These are phyloP conservation scores for Sarocladium kiliense DNA, from an alignment of 2,329 filamentous ascomycete genomes.

Conservation along the genomic window DNA sequence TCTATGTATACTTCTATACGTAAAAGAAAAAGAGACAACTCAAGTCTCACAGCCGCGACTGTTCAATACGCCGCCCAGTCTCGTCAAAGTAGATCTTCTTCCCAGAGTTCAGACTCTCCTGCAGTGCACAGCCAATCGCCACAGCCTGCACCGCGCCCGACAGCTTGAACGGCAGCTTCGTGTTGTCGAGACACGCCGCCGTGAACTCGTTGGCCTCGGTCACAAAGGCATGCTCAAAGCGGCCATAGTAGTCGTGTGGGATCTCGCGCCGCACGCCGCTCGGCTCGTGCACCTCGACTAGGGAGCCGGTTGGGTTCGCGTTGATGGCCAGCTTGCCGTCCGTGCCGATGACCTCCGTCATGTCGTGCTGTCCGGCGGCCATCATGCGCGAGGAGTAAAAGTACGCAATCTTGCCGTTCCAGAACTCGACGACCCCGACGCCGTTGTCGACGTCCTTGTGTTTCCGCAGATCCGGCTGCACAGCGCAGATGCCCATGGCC, in stretches of 20 bases:
- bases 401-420: conserved; percentile 57
- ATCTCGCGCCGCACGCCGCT: conserved; percentile 48
- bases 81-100: conserved; percentile 56
- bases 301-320: conserved; percentile 46
- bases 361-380: conserved; percentile 62
- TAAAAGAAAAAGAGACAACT: too few relatives aligned
- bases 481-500: conserved; percentile 25
- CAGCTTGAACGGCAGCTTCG: conserved; percentile 49
- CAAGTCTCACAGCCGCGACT: too few relatives aligned
- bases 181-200: conserved; percentile 50
- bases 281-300: conserved; percentile 50
- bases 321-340: conserved; percentile 59
- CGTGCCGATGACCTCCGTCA: conserved; percentile 63
- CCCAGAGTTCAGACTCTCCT: conserved; percentile 49
- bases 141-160: conserved; percentile 53
- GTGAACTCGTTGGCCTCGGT: conserved; percentile 60
- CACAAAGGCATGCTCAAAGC: conserved; percentile 60
- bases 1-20: too few relatives aligned
- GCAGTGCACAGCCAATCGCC: conserved; percentile 54
- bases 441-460: conserved; percentile 26
- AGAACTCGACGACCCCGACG: conserved; percentile 59
- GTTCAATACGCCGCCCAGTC: too few relatives aligned
- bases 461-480: conserved; percentile 25
- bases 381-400: conserved; percentile 63
- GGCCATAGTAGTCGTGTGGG: conserved; percentile 56